Evolutionary conservation across 1,284 basidiomycete genomes (phyloP).

Genomic region (Tylopilus sp.): DNA sequence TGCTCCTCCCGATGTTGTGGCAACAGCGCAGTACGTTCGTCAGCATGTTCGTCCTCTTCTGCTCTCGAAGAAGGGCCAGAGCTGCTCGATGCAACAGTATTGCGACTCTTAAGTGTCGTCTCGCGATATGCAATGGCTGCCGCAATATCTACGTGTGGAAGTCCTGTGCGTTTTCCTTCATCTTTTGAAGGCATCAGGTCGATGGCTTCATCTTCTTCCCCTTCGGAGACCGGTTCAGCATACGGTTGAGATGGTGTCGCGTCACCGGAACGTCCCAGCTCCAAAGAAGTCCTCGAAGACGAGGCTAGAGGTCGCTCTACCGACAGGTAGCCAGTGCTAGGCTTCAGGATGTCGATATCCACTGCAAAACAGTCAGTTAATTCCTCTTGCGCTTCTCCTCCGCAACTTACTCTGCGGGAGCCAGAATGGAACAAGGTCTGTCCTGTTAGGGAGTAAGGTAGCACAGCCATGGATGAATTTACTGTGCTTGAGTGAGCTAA

Average conservation of each 20-base stretch:
- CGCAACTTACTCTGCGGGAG: slow-evolving; percentile 79
- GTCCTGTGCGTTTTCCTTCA: slow-evolving; percentile 73
- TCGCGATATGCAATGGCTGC: slow-evolving; percentile 81
- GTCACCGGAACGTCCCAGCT: slow-evolving; percentile 44
- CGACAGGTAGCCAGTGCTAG: slow-evolving; percentile 67
- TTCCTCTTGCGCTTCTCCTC: background rate
- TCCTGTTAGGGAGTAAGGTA: slow-evolving; percentile 86
- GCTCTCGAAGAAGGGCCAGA: background rate
- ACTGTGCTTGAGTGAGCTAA: slow-evolving; percentile 34
- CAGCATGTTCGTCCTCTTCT: slow-evolving; percentile 35
- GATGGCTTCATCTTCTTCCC: slow-evolving; percentile 79
- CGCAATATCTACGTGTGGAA: slow-evolving; percentile 66
- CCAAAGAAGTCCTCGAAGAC: slow-evolving; percentile 44
- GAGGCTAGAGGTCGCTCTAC: slow-evolving; percentile 68
- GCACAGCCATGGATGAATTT: slow-evolving; percentile 99
- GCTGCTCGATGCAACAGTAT: slow-evolving; percentile 16
- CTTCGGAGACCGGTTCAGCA: slow-evolving; percentile 85
- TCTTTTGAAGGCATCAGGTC: slow-evolving; percentile 66
- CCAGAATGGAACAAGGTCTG: slow-evolving; percentile 99
- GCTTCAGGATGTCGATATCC: slow-evolving; percentile 91
- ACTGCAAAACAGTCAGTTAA: slow-evolving; percentile 43
- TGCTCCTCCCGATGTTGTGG: slow-evolving; percentile 22
- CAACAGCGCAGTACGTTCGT: slow-evolving; percentile 44
- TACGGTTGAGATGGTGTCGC: slow-evolving; percentile 56
- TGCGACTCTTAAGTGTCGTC: slow-evolving; percentile 60